phyloP scores from a whole-genome alignment of 2,329 filamentous ascomycete species.

The Penicillium sp. region DNA sequence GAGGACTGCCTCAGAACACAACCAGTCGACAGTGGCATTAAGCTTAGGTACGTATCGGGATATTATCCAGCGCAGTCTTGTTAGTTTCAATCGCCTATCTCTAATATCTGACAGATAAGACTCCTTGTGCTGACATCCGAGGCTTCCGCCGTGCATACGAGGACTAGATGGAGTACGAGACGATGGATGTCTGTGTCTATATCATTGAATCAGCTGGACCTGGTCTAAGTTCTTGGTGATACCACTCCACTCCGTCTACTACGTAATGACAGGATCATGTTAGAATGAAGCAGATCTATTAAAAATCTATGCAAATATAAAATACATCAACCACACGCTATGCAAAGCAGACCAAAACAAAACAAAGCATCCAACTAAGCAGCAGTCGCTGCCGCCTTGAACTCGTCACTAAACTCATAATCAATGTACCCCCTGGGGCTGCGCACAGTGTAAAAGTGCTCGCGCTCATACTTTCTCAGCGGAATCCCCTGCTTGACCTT shows the following conservation, averaged over 20 bases:
- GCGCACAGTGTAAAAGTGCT: slow-evolving; percentile 47
- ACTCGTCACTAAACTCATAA: slow-evolving; percentile 41
- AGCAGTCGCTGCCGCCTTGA: slow-evolving; percentile 28
- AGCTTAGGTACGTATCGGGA: too few species aligned
- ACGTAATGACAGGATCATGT: neutral
- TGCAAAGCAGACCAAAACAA: slow-evolving; percentile 17
- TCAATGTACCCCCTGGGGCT: slow-evolving; percentile 46
- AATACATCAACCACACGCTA: slow-evolving; percentile 3
- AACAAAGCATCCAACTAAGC: slow-evolving; percentile 14
- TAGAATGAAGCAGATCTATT: neutral
- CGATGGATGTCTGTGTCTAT: too few species aligned
- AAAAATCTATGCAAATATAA: neutral
- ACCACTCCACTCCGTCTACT: neutral
- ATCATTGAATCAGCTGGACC: too few species aligned
- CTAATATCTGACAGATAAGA: too few species aligned
- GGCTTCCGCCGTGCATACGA: too few species aligned
- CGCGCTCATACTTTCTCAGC: slow-evolving; percentile 45
- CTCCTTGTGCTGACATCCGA: too few species aligned
- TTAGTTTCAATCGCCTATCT: too few species aligned
- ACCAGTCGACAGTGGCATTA: too few species aligned
- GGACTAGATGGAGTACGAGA: too few species aligned
- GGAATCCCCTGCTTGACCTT: slow-evolving; percentile 45
- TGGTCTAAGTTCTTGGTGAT: neutral
- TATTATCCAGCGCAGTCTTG: too few species aligned
- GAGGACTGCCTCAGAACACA: too few species aligned